Evolutionary conservation across 305 asterid genomes (phyloP).

Genomic region (Solanum aculeatissimum): DNA sequence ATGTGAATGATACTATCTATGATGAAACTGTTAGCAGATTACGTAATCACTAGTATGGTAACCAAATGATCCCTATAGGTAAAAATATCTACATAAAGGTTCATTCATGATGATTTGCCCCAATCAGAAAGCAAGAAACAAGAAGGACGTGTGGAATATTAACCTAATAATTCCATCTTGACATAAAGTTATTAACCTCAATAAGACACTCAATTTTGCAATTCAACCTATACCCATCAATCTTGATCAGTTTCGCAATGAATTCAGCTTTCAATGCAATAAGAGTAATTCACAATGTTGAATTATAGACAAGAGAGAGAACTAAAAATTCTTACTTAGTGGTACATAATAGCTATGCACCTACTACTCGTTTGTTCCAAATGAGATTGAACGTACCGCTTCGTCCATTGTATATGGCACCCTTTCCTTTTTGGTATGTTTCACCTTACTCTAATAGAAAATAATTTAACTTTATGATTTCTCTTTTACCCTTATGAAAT

Average conservation of each 20-base stretch:
- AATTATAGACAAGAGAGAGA: not conserved
- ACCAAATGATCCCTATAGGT: not conserved
- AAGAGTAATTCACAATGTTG: not conserved
- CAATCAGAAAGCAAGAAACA: not conserved
- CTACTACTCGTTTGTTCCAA: not conserved
- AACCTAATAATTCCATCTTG: not conserved
- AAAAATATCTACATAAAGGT: not conserved
- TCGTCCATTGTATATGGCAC: too few species aligned
- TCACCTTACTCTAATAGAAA: too few species aligned
- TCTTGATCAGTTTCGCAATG: not conserved
- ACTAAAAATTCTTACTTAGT: not conserved
- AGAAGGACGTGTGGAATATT: not conserved
- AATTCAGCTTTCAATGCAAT: not conserved
- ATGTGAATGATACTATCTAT: not conserved
- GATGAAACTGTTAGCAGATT: not conserved
- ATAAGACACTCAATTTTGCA: not conserved
- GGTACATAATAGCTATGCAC: not conserved
- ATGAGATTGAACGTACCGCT: not conserved
- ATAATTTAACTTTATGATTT: too few species aligned
- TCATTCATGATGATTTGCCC: not conserved
- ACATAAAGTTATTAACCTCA: not conserved
- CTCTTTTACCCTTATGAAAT: too few species aligned
- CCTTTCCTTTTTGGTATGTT: too few species aligned
- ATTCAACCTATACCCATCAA: not conserved
- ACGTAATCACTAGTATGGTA: not conserved